phyloP scores from a whole-genome alignment of 306 rosid species.

The Gastrolobium bilobum region DNA sequence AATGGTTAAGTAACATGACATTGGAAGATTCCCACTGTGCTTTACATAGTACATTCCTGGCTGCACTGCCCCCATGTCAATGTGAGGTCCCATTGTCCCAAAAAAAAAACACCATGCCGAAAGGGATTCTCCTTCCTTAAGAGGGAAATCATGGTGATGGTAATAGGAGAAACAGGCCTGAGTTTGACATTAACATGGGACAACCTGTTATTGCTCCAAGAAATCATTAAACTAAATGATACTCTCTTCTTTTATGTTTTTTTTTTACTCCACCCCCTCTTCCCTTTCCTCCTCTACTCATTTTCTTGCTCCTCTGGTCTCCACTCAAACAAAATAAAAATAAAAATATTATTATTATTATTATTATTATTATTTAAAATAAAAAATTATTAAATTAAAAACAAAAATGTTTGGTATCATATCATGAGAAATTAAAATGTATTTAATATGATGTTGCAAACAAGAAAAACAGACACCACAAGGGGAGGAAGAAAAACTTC shows the following conservation, averaged over 20 bases:
- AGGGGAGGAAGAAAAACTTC: background rate
- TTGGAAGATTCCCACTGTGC: background rate
- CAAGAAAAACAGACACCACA: background rate
- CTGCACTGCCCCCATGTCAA: slow-evolving; percentile 21
- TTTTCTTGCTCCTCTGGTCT: slow-evolving; percentile 38
- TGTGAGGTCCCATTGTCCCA: slow-evolving; percentile 43
- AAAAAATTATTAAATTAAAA: too few species aligned
- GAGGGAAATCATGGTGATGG: slow-evolving; percentile 52
- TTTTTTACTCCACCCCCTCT: slow-evolving; percentile 53
- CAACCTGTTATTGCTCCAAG: slow-evolving; percentile 64
- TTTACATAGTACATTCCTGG: slow-evolving; percentile 36
- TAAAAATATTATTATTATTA: too few species aligned
- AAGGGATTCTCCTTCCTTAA: slow-evolving; percentile 34
- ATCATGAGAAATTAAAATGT: too few species aligned
- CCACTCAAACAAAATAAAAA: slow-evolving; percentile 42
- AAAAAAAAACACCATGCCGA: slow-evolving; percentile 19
- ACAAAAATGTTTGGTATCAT: too few species aligned
- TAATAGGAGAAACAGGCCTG: slow-evolving; percentile 52
- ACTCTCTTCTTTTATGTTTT: slow-evolving; percentile 50
- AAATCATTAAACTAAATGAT: slow-evolving; percentile 55
- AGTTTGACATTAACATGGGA: slow-evolving; percentile 61
- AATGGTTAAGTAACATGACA: slow-evolving; percentile 40
- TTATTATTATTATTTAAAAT: too few species aligned
- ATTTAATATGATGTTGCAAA: background rate
- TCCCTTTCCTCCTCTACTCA: slow-evolving; percentile 30